These are phyloP conservation scores for Chytridium lagenaria DNA, from an alignment of 371 early-diverging fungal genomes.

Conservation along the genomic window DNA sequence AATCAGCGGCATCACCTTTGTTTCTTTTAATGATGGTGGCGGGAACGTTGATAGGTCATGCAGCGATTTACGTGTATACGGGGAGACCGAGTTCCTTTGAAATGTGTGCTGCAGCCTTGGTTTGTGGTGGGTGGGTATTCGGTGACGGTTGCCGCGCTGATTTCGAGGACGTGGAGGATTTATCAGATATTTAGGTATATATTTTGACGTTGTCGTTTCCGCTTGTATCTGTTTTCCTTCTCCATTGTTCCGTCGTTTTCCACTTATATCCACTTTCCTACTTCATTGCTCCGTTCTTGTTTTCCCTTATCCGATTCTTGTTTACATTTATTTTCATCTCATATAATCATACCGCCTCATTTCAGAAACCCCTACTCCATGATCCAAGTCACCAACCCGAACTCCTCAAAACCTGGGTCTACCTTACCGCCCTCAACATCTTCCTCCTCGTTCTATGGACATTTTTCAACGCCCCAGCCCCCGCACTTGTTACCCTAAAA, in stretches of 20 bases:
- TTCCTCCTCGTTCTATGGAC: conserved; percentile 1
- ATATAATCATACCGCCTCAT: too few relatives aligned
- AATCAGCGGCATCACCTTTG: background rate
- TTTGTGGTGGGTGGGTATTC: conserved; percentile 14
- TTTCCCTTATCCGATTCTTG: too few relatives aligned
- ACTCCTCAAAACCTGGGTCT: too few relatives aligned
- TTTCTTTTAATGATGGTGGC: conserved; percentile 20
- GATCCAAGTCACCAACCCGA: background rate
- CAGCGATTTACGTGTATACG: conserved; percentile 23
- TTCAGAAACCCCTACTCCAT: background rate
- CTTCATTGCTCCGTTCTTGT: too few relatives aligned
- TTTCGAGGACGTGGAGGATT: conserved; percentile 16
- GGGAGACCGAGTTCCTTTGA: conserved; percentile 23
- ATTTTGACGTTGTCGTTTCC: too few relatives aligned
- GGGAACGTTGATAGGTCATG: conserved; percentile 13
- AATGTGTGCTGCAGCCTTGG: conserved; percentile 33
- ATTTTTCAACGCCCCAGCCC: background rate
- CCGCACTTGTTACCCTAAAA: background rate
- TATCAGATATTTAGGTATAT: conserved; percentile 4
- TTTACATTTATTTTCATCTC: too few relatives aligned
- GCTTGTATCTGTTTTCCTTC: too few relatives aligned
- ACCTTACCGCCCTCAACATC: too few relatives aligned
- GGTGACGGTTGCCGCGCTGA: conserved; percentile 6
- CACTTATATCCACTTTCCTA: too few relatives aligned
- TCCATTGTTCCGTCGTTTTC: too few relatives aligned